A percentile compares a stretch with the other conserved stretches of the same genome.
Evolutionary conservation across 2,329 filamentous ascomycete species (phyloP).

Genomic region (Penicillium sp.): DNA sequence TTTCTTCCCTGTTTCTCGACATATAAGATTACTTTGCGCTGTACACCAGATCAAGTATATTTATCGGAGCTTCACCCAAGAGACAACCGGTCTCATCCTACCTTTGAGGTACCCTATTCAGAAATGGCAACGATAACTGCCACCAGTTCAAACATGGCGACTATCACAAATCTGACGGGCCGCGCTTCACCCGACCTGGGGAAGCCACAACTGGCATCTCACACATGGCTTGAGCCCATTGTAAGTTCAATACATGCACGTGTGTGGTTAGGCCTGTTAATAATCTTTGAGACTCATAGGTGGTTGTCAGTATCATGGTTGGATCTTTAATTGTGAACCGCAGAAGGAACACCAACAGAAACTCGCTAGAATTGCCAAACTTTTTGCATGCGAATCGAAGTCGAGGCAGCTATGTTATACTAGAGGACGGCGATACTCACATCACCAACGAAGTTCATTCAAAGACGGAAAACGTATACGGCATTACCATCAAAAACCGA

Average conservation of each 20-base stretch:
- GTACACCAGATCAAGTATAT: too few species aligned
- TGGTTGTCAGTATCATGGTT: slow-evolving; percentile 53
- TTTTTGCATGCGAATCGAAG: too few species aligned
- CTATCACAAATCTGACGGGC: too few species aligned
- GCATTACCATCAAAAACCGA: slow-evolving; percentile 54
- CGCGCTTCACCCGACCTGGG: slow-evolving; percentile 29
- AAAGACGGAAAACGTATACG: slow-evolving; percentile 52
- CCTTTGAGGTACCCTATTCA: too few species aligned
- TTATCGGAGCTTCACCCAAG: too few species aligned
- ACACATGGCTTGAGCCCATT: slow-evolving; percentile 38
- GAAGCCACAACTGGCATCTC: slow-evolving; percentile 37
- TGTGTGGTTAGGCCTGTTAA: not conserved
- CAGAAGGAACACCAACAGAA: slow-evolving; percentile 42
- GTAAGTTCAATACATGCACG: slow-evolving; percentile 21
- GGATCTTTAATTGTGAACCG: slow-evolving; percentile 52
- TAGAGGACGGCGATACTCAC: not conserved
- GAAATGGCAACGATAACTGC: too few species aligned
- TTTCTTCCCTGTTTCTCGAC: too few species aligned
- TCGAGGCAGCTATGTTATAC: not conserved
- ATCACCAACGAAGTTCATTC: slow-evolving; percentile 32
- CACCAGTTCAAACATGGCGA: too few species aligned
- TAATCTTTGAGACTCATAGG: slow-evolving; percentile 31
- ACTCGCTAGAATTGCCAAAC: too few species aligned
- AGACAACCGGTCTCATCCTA: too few species aligned
- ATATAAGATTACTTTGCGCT: too few species aligned